Evolutionary conservation across 257 asterid species (phyloP), one percentile per base, ranked within the genome.

Genomic region (Leonotis leonurus): DNA sequence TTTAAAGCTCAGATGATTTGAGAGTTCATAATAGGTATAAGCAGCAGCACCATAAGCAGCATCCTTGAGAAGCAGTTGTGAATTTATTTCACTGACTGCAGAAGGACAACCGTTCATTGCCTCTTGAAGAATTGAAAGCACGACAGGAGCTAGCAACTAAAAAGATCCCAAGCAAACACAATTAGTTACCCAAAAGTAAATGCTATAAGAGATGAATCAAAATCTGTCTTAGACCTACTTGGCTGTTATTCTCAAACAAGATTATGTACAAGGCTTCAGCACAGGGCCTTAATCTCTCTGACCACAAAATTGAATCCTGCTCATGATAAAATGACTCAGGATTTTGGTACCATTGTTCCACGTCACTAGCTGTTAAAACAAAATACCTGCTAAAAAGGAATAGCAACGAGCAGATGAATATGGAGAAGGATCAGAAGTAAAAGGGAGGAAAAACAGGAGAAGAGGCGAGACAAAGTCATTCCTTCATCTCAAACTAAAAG

Each of bases 31-130:
- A 78, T 89, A 85, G 49, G 89, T 94, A 75, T 87, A 89, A 40
- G 99, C 94, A 39, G 99, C 97, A 65, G 99, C 99, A 68, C 94
- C 87, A 79, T 93, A 93, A 60, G 97, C 99, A 76, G 97, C 99
- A 39, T 93, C 99, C 81, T 93, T 93, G 57, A 93, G 89, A 74
- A 93, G 97, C 78, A 89, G 69, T 18, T 81, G 88, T 8, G 90
- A 81, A 66, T 89, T 84, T 41, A 93, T 84, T 70, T 93, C 99
- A 75, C 67, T 74, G 54, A 82, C 84, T 61, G 97, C 83, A 72
- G 89, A 72, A 79, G 96, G 96, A 61, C 95, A 89, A 14, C 80
- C 85, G 77, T 58, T 76, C 97, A 93, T 93, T 65, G 99, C 97
- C 80, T 93, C 99, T 70, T 89, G 95, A 71, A 93, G 95, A 73